A percentile compares a stretch with the other conserved stretches of the same genome.
Evolutionary conservation across 1,284 basidiomycete genomes (phyloP).

Genomic region (Boletus calvinii): DNA sequence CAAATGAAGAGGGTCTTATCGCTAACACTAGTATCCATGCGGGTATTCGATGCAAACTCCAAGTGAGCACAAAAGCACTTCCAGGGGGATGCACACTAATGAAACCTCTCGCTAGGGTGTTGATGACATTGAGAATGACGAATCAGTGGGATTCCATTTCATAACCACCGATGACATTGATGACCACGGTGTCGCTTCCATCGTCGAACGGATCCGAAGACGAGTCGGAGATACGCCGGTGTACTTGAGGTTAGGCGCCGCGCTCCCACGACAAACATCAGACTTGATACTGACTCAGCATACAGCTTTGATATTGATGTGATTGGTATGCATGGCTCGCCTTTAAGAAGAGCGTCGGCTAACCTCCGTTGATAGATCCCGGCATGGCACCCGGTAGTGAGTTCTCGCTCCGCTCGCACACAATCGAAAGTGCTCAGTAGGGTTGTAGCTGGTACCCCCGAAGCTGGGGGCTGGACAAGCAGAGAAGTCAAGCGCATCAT

Average conservation of each 20-base stretch:
- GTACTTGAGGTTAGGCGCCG: conserved; percentile 71
- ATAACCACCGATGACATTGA: conserved; percentile 78
- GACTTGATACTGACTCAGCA: conserved; percentile 4
- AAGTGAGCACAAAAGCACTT: conserved; percentile 37
- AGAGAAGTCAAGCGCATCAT: conserved; percentile 78
- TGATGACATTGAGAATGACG: conserved; percentile 62
- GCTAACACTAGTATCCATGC: conserved; percentile 73
- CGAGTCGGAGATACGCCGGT: conserved; percentile 70
- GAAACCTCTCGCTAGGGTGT: conserved; percentile 43
- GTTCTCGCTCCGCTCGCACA: conserved; percentile 25
- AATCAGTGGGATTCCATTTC: conserved; percentile 64
- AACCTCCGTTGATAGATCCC: conserved; percentile 53
- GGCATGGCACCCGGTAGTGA: conserved; percentile 76
- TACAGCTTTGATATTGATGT: conserved; percentile 75
- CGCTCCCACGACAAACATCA: not conserved
- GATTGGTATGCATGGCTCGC: conserved; percentile 48
- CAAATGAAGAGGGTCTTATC: conserved; percentile 71
- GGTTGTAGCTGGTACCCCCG: conserved; percentile 74
- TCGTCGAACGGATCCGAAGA: conserved; percentile 60
- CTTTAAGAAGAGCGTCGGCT: conserved; percentile 3
- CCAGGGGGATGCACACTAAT: not conserved
- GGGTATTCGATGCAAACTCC: conserved; percentile 73
- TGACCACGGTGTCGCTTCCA: conserved; percentile 60
- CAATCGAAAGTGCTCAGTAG: conserved; percentile 7
- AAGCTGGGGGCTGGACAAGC: conserved; percentile 81